Base-by-base conservation (phyloP, 2,329 filamentous ascomycete species). In the Septoria linicola region DNA sequence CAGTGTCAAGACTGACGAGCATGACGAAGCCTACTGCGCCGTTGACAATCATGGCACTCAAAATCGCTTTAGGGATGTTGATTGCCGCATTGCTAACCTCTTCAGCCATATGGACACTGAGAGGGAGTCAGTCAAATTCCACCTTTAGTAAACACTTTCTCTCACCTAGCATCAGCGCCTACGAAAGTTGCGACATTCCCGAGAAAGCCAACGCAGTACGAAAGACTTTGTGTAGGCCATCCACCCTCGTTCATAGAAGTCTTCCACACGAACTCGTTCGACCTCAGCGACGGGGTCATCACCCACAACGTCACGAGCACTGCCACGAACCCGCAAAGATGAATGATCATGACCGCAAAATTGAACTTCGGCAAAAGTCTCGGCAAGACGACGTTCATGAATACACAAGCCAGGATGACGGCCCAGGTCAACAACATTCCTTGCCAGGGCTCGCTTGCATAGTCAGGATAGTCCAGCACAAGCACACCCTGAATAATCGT, bases 281-380 rank as follows among this genome's bases (percentile, higher is more conserved):
- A 58, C 3, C 59, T 59, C 23, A 63, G 34, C 10, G 41, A 35
- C 7, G 64, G 62, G 7, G 67, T 48, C 63, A 66, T 61, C 31
- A 63, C 63, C 51, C 58, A 55, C 7, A 80, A 60, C 0, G 76
- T 74, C 16, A 76, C 72, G 8, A 81, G 56, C 41, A 80, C 76
- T 0, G 74, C 78, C 41, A 80, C 74, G 64, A 80, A 80, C 6
- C 78, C 78, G 7, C 76, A 64, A 8, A 80, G 67, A 51, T 81
- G 78, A 16, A 80, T 58, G 37, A 68, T 63, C n/a, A 69, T 51
- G 27, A 69, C 66, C 42, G 69, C 63, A 1, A 74, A 73, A 60
- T 82, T 79, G 36, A 69, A 67, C 27, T 55, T 56, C 1, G 66
- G 67, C 4, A 68, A 59, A 57, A 58, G 65, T 10, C 67, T 70